phyloP scores from a whole-genome alignment of 306 rosid species.

The Astragalus glycyphyllos region DNA sequence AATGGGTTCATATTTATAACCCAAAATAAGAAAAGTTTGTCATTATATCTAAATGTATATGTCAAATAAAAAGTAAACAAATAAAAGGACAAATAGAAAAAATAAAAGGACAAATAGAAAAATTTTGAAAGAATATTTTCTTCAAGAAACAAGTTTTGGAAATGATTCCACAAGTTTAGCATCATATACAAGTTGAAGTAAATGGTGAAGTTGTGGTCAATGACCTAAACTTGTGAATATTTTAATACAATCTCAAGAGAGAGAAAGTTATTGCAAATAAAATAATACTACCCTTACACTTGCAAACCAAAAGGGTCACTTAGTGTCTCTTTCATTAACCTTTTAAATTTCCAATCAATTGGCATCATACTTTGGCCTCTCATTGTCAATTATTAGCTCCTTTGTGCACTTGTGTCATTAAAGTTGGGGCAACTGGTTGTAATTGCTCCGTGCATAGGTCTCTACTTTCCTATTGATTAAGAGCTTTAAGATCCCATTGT shows the following conservation, averaged over 20 bases:
- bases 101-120: neutral
- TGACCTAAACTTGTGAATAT: neutral
- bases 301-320: conserved; percentile 12
- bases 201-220: neutral
- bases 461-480: neutral
- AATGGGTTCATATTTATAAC: neutral
- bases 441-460: neutral
- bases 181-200: neutral
- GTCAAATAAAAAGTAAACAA: no score
- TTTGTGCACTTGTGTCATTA: conserved; percentile 3
- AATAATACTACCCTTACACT: neutral
- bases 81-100: neutral
- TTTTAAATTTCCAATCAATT: neutral
- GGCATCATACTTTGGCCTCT: neutral
- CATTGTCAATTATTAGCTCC: conserved; percentile 15
- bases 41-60: neutral
- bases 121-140: neutral
- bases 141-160: neutral
- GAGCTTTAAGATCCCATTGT: neutral
- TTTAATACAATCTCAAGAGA: neutral
- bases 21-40: neutral
- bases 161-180: neutral
- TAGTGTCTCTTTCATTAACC: conserved; percentile 8
- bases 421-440: conserved; percentile 14
- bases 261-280: neutral